Percentiles rank a stretch among this genome's conserved stretches.
Evolutionary conservation across 1,139 yeast species (phyloP).

Genomic region (Candida pseudoviswanathii): DNA sequence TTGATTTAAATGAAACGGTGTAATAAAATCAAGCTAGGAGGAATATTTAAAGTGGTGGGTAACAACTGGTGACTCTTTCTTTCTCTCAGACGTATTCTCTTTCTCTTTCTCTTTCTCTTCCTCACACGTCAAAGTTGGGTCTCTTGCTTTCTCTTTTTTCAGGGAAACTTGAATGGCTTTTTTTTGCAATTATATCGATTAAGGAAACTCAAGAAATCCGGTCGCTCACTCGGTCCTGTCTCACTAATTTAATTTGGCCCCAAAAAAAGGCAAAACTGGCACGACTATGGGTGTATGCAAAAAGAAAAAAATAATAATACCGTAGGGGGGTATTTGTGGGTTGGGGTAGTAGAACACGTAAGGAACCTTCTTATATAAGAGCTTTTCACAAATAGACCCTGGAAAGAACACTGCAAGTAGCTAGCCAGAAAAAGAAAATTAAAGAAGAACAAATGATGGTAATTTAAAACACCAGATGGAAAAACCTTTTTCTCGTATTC

Average conservation of each 20-base stretch:
- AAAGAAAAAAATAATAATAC: not conserved
- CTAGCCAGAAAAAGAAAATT: not conserved
- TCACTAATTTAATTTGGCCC: not conserved
- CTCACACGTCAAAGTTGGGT: not conserved
- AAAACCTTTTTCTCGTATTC: not conserved
- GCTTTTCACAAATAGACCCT: not conserved
- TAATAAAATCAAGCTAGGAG: not conserved
- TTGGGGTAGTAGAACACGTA: too few species aligned
- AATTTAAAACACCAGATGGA: not conserved
- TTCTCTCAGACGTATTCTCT: too few species aligned
- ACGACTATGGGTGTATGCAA: not conserved
- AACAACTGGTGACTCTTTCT: too few species aligned
- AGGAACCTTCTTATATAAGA: not conserved
- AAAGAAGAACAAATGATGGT: not conserved
- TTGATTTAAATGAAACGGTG: not conserved
- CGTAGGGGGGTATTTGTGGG: too few species aligned
- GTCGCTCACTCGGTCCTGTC: not conserved
- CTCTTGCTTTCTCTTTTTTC: not conserved
- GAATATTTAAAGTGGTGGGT: not conserved
- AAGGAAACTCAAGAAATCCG: not conserved
- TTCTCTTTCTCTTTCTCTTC: not conserved
- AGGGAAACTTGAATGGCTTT: conserved; percentile 1
- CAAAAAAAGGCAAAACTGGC: not conserved
- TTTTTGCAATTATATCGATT: not conserved
- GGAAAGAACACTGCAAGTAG: not conserved